Conservation (phyloP, 768 basidiomycete genomes). For the Cytidiella melzeri region DNA sequence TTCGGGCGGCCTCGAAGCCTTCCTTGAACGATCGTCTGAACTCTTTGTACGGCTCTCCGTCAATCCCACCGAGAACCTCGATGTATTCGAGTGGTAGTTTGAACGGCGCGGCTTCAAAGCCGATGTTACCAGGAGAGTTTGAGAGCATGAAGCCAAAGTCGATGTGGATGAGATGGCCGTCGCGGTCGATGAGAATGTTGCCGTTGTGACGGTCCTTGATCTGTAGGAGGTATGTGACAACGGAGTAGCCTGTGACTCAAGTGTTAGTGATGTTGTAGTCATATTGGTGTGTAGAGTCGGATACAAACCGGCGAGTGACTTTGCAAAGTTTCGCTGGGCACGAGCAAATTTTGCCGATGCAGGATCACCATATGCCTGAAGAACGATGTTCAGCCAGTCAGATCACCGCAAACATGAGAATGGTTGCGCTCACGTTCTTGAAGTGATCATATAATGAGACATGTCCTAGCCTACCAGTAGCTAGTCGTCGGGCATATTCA, state of each 20-base stretch:
- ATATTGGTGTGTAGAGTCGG: not conserved
- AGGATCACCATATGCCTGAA: conserved; percentile 84
- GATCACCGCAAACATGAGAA: not conserved
- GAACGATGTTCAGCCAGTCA: conserved; percentile 1
- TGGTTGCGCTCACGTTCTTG: conserved; percentile 50
- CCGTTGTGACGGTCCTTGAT: conserved; percentile 99
- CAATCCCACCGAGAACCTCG: conserved; percentile 87
- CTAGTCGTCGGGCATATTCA: conserved; percentile 86
- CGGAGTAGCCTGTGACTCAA: conserved; percentile 71
- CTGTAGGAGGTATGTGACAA: conserved; percentile 94
- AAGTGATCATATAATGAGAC: conserved; percentile 93
- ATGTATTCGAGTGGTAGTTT: conserved; percentile 94
- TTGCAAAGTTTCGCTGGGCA: conserved; percentile 91
- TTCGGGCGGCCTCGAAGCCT: conserved; percentile 89
- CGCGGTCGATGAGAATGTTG: conserved; percentile 92
- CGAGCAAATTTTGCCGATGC: conserved; percentile 81
- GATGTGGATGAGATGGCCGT: conserved; percentile 93
- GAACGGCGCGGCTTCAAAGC: conserved; percentile 99
- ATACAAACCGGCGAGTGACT: conserved; percentile 72
- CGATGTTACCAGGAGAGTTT: conserved; percentile 95
- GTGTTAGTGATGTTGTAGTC: not conserved
- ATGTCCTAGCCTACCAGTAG: conserved; percentile 75
- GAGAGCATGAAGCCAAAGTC: conserved; percentile 98
- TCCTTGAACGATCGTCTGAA: conserved; percentile 87
- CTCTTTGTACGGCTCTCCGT: conserved; percentile 68